Base-by-base conservation (phyloP, 2,329 filamentous ascomycete species). In the Cercospora sp. region DNA sequence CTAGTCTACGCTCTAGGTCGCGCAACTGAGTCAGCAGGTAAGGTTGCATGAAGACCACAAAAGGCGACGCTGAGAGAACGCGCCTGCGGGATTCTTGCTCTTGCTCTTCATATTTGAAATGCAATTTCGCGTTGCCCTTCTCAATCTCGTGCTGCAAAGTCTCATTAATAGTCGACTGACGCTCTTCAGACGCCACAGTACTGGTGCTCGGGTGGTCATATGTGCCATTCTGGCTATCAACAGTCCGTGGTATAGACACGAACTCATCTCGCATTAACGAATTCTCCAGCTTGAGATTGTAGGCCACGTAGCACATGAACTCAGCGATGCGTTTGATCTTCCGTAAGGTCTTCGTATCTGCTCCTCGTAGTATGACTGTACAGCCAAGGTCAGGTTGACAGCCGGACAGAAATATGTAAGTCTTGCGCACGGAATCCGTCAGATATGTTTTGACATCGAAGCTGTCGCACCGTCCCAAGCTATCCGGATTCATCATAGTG, bases 271-370 rank as follows among this genome's bases (percentile, higher is more conserved):
- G 87, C 86, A 99, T 92, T 57, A 99, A 83, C 73, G 92, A 97
- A 1, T 95, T 97, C 80, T 99, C 95, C 13, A 99, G 85, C 77
- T 96, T 97, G 63, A 99, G 84, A 75, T 97, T 99, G 80, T 99
- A 99, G 12, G 98, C 94, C 20, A 99, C 96, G 74, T 98, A 99
- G 42, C 96, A 91, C 94, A 99, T 97, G 77, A 99, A 98, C 77
- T 99, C 95, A 10, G 94, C 95, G 72, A 99, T 95, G 63, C 89
- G 87, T 80, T 99, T 99, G 79, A 99, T 89, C 73, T 89, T 91
- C 1, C 88, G 84, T 18, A 99, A 84, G 0, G 89, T 84, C 59
- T 87, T 82, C 31, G 89, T 89, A 67, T 91, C 89, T 3, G 91
- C 92, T 1, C 95, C 95, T 57, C 95, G 89, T 23, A 99, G 83